phyloP scores from a whole-genome alignment of 495 filamentous ascomycete genomes.

The Talaromyces proteolyticus region DNA sequence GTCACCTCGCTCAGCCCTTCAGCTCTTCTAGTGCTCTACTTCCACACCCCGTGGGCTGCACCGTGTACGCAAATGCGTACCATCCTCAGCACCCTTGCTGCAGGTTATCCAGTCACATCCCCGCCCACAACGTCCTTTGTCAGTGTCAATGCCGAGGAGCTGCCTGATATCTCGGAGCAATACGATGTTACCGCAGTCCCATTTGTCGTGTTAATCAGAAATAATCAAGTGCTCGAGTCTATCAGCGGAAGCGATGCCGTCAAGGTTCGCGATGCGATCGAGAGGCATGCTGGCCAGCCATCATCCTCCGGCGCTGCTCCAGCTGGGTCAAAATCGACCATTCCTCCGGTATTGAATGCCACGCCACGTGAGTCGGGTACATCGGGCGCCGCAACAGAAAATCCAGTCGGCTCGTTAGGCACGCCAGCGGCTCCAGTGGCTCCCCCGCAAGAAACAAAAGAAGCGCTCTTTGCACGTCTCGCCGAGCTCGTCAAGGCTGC shows the following conservation, averaged over 20 bases:
- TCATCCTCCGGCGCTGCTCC: constrained; percentile 12
- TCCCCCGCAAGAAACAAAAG: constrained; percentile 57
- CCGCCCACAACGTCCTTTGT: constrained; percentile 73
- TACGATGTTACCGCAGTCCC: constrained; percentile 95
- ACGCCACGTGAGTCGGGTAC: constrained; percentile 36
- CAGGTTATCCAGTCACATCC: constrained; percentile 63
- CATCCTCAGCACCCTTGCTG: constrained; percentile 79
- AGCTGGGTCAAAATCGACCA: constrained; percentile 24
- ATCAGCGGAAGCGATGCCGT: constrained; percentile 84
- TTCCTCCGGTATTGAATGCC: constrained; percentile 48
- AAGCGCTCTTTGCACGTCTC: constrained; percentile 73
- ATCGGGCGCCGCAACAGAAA: constrained; percentile 30
- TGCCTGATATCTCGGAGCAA: constrained; percentile 77
- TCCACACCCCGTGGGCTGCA: constrained; percentile 95
- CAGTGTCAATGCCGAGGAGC: constrained; percentile 81
- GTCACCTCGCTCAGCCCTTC: constrained; percentile 57
- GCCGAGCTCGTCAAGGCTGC: constrained; percentile 83
- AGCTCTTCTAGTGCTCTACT: constrained; percentile 77
- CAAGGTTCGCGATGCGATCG: constrained; percentile 75
- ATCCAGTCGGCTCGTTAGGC: constrained; percentile 38
- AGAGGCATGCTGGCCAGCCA: constrained; percentile 58
- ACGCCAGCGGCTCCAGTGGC: constrained; percentile 25
- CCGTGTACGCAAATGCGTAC: constrained; percentile 89
- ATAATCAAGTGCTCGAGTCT: constrained; percentile 64
- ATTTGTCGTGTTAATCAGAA: constrained; percentile 74